Conservation (phyloP, 306 rosid species). For the Cucumis cinereus region DNA sequence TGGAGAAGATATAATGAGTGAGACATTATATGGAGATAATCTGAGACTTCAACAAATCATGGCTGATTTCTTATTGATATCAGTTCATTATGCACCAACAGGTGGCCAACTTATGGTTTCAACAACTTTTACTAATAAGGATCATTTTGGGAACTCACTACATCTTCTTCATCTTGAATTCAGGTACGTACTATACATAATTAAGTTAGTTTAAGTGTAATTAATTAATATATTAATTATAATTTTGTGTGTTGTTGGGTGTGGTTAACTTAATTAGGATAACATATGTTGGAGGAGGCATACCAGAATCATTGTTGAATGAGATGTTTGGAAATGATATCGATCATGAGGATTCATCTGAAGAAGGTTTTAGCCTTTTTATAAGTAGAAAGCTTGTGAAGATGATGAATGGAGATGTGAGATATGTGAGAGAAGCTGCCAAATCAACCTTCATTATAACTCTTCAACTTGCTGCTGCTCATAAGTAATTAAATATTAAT, state of each 20-base stretch:
- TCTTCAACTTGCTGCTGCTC: constrained; percentile 42
- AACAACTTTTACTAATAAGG: constrained; percentile 49
- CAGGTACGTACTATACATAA: constrained; percentile 27
- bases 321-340: constrained; percentile 58
- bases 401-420: constrained; percentile 84
- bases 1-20: constrained; percentile 28
- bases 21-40: constrained; percentile 65
- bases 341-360: constrained; percentile 28
- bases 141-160: constrained; percentile 60
- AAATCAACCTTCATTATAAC: constrained; percentile 57
- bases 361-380: constrained; percentile 68
- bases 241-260: too few relatives aligned
- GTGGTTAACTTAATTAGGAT: constrained; percentile 23
- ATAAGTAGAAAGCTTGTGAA: constrained; percentile 71
- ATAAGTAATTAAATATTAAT: neutral
- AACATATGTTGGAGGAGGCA: constrained; percentile 58
- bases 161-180: constrained; percentile 63
- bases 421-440: constrained; percentile 62
- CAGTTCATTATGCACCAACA: constrained; percentile 43
- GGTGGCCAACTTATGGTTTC: constrained; percentile 57
- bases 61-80: constrained; percentile 58
- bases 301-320: constrained; percentile 61
- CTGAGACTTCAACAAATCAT: constrained; percentile 78
- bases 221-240: too few relatives aligned
- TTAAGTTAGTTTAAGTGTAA: too few relatives aligned